phyloP scores from a whole-genome alignment of 805 yeast genomes.

The Kockiozyma suomiensis region DNA sequence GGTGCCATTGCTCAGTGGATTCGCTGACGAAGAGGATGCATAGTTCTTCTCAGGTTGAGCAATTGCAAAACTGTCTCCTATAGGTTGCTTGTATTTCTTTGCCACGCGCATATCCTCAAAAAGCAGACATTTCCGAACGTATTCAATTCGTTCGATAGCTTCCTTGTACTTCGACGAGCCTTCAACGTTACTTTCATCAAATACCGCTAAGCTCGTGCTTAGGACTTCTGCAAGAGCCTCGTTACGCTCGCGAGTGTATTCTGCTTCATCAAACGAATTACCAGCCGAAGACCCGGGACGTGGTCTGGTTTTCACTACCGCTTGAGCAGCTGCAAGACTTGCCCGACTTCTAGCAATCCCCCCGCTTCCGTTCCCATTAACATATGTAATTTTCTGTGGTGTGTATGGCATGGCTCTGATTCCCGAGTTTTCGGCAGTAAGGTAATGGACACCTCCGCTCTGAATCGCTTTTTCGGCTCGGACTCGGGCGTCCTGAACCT shows the following conservation, averaged over 20 bases:
- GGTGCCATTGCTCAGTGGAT: neutral
- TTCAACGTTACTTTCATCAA: neutral
- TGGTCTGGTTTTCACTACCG: neutral
- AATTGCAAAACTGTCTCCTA: neutral
- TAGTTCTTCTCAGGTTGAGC: neutral
- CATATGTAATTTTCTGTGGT: neutral
- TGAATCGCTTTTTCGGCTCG: slow-evolving; percentile 21
- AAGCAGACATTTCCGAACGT: slow-evolving; percentile 23
- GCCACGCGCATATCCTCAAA: slow-evolving; percentile 26
- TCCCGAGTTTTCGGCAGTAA: slow-evolving; percentile 18
- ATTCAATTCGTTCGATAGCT: slow-evolving; percentile 25
- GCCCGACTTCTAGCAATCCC: neutral
- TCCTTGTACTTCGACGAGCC: neutral
- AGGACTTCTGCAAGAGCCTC: slow-evolving; percentile 23
- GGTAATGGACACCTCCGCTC: slow-evolving; percentile 20
- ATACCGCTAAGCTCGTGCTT: slow-evolving; percentile 10
- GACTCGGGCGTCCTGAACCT: slow-evolving; percentile 25
- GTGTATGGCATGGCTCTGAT: neutral
- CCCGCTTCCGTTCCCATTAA: neutral
- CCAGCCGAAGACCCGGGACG: slow-evolving; percentile 1
- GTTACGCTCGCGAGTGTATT: slow-evolving; percentile 22
- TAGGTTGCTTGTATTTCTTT: slow-evolving; percentile 11
- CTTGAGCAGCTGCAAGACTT: neutral
- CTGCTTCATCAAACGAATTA: slow-evolving; percentile 23
- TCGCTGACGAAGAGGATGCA: neutral